A percentile compares a stretch with the other conserved stretches of the same genome.
Evolutionary conservation across 345 rosid genomes (phyloP).

Genomic region (Rhodomyrtus tomentosa): DNA sequence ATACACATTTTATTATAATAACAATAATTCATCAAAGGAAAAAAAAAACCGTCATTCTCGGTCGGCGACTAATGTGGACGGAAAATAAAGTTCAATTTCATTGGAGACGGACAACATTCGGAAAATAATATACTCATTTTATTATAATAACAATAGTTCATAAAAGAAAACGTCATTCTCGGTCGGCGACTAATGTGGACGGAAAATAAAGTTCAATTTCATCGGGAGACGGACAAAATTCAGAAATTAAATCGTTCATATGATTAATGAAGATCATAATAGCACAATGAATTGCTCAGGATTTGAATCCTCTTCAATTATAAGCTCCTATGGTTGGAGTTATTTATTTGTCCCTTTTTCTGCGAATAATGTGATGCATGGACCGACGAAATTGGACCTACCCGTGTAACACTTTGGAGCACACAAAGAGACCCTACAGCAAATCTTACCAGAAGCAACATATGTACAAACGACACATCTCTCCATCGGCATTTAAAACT

Average conservation of each 20-base stretch:
- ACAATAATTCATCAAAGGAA: neutral
- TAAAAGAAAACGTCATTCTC: neutral
- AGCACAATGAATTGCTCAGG: neutral
- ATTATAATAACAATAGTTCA: too few relatives aligned
- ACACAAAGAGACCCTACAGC: neutral
- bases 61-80: neutral
- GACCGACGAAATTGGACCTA: neutral
- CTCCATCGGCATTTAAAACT: conserved; percentile 20
- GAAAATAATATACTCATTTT: too few relatives aligned
- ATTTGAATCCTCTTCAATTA: neutral
- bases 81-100: neutral
- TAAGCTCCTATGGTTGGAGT: neutral
- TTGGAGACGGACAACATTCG: neutral
- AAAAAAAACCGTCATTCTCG: neutral
- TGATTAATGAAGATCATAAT: neutral
- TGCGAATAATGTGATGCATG: neutral
- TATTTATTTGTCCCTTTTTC: neutral
- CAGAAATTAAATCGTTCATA: neutral
- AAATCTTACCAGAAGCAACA: conserved; percentile 10
- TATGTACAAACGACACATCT: conserved; percentile 19
- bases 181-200: neutral
- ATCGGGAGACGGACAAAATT: neutral
- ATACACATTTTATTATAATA: neutral
- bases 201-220: neutral
- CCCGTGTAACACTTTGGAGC: neutral